Base-by-base conservation (phyloP, 2,329 filamentous ascomycete species). In the Trichophyton mentagrophytes region DNA sequence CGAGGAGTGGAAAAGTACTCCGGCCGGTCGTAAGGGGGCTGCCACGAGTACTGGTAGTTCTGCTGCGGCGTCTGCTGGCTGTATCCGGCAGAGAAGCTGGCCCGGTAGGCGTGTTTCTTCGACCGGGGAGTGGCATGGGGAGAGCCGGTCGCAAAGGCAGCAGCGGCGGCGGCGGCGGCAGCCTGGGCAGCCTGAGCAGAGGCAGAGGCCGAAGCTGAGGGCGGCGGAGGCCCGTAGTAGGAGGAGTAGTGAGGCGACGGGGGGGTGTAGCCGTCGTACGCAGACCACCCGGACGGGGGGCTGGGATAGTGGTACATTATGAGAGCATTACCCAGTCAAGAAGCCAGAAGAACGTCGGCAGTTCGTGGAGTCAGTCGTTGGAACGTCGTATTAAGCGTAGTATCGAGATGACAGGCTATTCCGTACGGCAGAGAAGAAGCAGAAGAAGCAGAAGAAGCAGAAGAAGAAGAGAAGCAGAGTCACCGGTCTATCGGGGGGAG, bases 81-180 rank as follows among this genome's bases (percentile, higher is more conserved):
- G 40, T 44, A 27, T 15, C 22, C 30, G 13, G 57, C 75, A 62
- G 71, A 73, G 70, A 80, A 80, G 66, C 82, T 85, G 64, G 81
- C 78, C 66, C 82, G 80, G 69, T 82, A 80, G 36, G 75, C 71
- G 71, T 85, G 82, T 64, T 75, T 74, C 69, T 80, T 80, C 33
- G 69, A 67, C 33, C 72, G 72, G 5, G 73, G 79, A 46, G 81
- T 79, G 58, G 74, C 67, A 49, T 74, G 76, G 8, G 42, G 42
- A 4, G 42, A 46, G 3, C 47, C 64, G 79, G 74, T 11, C 38
- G 38, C 62, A 73, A 73, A 64, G 76, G 20, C 17, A 15, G 47
- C 47, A 30, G 47, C 47, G 1, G 38, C 15, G 13, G 38, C 38
- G 15, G 38, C 38, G 38, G 44, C 44, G 20, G 44, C 44, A 47